phyloP scores from a whole-genome alignment of 768 basidiomycete species.

The Baorangia bicolor region DNA sequence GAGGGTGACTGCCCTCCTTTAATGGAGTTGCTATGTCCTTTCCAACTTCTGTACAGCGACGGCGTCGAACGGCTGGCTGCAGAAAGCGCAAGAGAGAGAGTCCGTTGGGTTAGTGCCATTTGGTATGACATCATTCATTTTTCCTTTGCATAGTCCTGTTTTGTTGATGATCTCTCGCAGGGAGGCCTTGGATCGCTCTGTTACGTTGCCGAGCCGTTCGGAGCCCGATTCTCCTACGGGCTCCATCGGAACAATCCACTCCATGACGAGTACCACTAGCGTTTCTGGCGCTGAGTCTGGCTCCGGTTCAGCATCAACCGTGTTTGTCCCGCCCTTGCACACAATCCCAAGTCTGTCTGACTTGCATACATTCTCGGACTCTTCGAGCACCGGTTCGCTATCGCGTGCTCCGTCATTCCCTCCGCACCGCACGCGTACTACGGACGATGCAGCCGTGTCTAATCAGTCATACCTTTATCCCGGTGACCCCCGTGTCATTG shows the following conservation, averaged over 20 bases:
- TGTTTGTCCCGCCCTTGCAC: conserved; percentile 75
- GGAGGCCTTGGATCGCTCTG: conserved; percentile 73
- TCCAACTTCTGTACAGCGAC: conserved; percentile 88
- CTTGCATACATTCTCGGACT: conserved; percentile 45
- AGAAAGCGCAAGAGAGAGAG: conserved; percentile 83
- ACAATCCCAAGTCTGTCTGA: conserved; percentile 72
- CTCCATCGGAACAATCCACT: conserved; percentile 69
- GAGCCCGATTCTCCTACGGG: conserved; percentile 45
- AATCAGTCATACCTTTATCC: conserved; percentile 67
- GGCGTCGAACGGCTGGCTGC: conserved; percentile 86
- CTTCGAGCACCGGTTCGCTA: conserved; percentile 39
- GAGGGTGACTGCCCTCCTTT: conserved; percentile 45
- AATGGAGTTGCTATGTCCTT: conserved; percentile 79
- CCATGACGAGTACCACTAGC: conserved; percentile 47
- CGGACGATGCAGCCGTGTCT: conserved; percentile 71
- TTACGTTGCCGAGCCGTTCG: conserved; percentile 49
- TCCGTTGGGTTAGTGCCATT: conserved; percentile 88
- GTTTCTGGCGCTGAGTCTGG: conserved; percentile 33
- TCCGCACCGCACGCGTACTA: conserved; percentile 62
- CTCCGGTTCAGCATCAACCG: conserved; percentile 66
- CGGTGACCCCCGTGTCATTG: conserved; percentile 72
- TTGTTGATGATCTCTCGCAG: conserved; percentile 37
- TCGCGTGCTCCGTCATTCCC: conserved; percentile 48
- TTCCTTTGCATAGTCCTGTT: neutral
- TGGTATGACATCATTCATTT: conserved; percentile 60